Percentiles rank a stretch among this genome's conserved stretches.
These are phyloP conservation scores for Fusarium metavorans DNA, from an alignment of 2,329 filamentous ascomycete species.

Conservation along the genomic window DNA sequence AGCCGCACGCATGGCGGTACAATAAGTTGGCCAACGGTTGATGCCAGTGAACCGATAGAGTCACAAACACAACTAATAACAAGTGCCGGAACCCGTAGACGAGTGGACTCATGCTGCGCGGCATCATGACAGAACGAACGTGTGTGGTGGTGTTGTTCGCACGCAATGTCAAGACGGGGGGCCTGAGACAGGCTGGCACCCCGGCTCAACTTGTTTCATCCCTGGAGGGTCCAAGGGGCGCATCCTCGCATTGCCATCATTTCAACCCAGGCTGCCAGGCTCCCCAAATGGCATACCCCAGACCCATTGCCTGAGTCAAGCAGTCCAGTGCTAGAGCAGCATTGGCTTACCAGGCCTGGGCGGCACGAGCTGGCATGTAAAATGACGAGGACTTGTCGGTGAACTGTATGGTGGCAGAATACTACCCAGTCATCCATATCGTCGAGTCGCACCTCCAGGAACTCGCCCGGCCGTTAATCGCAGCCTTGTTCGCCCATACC, in stretches of 20 bases:
- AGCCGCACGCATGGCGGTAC: conserved; percentile 1
- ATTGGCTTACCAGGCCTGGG: conserved; percentile 6
- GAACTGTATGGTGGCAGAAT: conserved; percentile 9
- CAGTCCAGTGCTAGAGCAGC: conserved; percentile 13
- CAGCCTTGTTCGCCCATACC: background rate
- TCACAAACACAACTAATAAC: background rate
- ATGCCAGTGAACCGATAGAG: background rate
- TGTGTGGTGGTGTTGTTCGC: conserved; percentile 1
- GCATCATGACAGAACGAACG: background rate
- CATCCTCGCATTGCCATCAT: conserved; percentile 27
- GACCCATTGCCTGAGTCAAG: conserved; percentile 37
- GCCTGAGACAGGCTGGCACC: conserved; percentile 21
- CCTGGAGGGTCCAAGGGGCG: conserved; percentile 19
- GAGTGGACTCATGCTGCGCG: background rate
- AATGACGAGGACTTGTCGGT: conserved; percentile 32
- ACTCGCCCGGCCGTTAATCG: background rate
- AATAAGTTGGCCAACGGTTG: background rate
- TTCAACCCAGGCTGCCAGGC: conserved; percentile 4
- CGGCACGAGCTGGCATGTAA: conserved; percentile 28
- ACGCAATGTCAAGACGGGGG: background rate
- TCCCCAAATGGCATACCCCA: conserved; percentile 36
- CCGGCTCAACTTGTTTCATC: conserved; percentile 40
- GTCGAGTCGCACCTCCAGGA: background rate
- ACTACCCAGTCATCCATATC: background rate
- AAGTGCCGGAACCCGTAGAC: background rate